Percentiles rank a stretch among this genome's conserved stretches.
phyloP scores from a whole-genome alignment of 1,139 yeast genomes.

The Geotrichum restrictum region DNA sequence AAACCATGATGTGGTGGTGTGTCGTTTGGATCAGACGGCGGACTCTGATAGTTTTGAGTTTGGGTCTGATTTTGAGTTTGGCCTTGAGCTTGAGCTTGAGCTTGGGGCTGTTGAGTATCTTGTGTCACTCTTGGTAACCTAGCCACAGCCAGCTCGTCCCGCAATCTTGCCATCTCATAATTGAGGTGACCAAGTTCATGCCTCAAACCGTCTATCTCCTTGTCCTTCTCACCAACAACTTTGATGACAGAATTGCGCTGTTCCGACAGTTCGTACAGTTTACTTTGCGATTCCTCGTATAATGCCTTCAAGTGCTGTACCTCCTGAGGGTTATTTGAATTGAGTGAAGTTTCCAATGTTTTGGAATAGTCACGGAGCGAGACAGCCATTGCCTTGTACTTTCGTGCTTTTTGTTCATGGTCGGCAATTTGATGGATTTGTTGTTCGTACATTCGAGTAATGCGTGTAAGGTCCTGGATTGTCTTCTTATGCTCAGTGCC shows the following conservation, averaged over 20 bases:
- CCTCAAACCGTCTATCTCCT: conserved; percentile 2
- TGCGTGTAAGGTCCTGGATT: conserved; percentile 18
- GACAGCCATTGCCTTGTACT: conserved; percentile 25
- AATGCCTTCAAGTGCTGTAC: conserved; percentile 18
- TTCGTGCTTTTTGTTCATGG: conserved; percentile 25
- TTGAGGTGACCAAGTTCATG: conserved; percentile 8
- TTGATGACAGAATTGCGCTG: conserved; percentile 19
- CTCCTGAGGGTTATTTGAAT: conserved; percentile 15
- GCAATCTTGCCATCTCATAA: conserved; percentile 1
- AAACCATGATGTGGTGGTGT: too few species aligned
- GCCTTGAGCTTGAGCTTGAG: neutral
- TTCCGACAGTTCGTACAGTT: conserved; percentile 13
- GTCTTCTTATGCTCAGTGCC: conserved; percentile 23
- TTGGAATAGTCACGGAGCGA: conserved; percentile 23
- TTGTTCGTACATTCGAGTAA: conserved; percentile 1
- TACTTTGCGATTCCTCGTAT: conserved; percentile 17
- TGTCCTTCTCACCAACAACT: conserved; percentile 15
- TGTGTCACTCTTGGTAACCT: too few species aligned
- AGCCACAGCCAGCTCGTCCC: neutral
- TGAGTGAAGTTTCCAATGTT: conserved; percentile 17
- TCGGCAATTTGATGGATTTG: conserved; percentile 19
- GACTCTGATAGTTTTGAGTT: neutral
- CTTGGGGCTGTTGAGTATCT: neutral
- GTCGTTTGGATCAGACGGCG: neutral
- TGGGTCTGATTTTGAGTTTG: neutral